phyloP scores from a whole-genome alignment of 306 rosid species.

The Bauhinia variegata region DNA sequence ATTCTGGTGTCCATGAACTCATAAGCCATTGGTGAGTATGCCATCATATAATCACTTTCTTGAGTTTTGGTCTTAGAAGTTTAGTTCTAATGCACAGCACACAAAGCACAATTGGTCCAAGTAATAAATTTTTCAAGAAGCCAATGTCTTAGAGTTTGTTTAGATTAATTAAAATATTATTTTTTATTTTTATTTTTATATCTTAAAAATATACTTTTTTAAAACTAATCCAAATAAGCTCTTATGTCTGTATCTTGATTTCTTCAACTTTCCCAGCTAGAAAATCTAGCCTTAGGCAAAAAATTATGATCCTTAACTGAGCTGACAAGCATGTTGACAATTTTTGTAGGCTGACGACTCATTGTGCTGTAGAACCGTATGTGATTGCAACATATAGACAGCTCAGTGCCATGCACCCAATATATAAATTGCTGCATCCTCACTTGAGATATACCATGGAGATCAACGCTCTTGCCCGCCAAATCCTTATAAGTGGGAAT shows the following conservation, averaged over 20 bases:
- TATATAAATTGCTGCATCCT: background rate
- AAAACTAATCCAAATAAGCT: too few species aligned
- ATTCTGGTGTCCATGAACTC: slow-evolving; percentile 53
- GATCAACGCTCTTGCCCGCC: background rate
- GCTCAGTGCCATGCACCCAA: background rate
- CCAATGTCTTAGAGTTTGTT: too few species aligned
- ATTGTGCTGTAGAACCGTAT: background rate
- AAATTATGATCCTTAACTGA: too few species aligned
- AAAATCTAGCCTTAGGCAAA: too few species aligned
- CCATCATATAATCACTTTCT: background rate
- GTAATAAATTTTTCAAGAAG: too few species aligned
- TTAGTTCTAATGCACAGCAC: too few species aligned
- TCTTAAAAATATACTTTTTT: too few species aligned
- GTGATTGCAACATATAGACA: background rate
- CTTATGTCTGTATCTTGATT: too few species aligned
- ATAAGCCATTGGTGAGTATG: slow-evolving; percentile 48
- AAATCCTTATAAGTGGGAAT: background rate
- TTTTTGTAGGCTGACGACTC: background rate
- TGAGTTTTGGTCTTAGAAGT: background rate
- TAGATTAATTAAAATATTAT: too few species aligned
- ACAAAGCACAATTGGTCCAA: too few species aligned
- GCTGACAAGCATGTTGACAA: background rate
- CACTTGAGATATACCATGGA: background rate
- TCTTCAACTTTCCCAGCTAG: too few species aligned
- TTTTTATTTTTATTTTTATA: too few species aligned